Conservation (phyloP, 2,329 filamentous ascomycete genomes). For the Didymella exigua region DNA sequence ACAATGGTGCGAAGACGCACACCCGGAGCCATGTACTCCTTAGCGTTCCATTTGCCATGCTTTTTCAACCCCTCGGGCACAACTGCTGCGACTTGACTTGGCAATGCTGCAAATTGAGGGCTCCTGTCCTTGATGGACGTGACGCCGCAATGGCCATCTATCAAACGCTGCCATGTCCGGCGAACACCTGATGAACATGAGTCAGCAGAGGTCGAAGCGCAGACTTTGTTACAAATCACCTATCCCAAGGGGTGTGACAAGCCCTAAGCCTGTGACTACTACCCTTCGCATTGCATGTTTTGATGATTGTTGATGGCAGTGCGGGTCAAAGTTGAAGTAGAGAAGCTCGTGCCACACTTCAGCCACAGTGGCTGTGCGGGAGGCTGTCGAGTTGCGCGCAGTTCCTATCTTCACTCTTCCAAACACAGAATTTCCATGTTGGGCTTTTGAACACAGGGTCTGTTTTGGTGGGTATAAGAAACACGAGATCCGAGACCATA, state of each 20-base stretch:
- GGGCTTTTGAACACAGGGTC: background rate
- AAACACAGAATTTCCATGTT: background rate
- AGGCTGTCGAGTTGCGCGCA: background rate
- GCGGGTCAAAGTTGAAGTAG: background rate
- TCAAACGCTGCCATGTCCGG: conserved; percentile 78
- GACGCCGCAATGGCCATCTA: conserved; percentile 81
- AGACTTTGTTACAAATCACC: conserved; percentile 50
- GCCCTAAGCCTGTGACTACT: conserved; percentile 57
- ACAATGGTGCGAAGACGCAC: background rate
- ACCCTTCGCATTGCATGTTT: conserved; percentile 57
- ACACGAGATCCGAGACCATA: background rate
- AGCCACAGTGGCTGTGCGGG: conserved; percentile 24
- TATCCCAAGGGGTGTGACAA: conserved; percentile 73
- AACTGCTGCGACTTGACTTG: conserved; percentile 83
- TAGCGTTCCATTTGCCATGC: conserved; percentile 54
- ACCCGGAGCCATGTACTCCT: conserved; percentile 50
- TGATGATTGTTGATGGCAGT: conserved; percentile 28
- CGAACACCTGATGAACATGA: conserved; percentile 62
- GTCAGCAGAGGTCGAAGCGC: background rate
- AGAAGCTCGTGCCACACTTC: conserved; percentile 14
- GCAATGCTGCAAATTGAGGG: conserved; percentile 70
- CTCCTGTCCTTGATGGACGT: conserved; percentile 70
- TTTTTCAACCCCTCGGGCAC: conserved; percentile 65
- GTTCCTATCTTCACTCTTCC: background rate
- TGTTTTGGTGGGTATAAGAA: too few species aligned